Evolutionary conservation across 768 basidiomycete genomes (phyloP).

Genomic region (Collybia mongolica): DNA sequence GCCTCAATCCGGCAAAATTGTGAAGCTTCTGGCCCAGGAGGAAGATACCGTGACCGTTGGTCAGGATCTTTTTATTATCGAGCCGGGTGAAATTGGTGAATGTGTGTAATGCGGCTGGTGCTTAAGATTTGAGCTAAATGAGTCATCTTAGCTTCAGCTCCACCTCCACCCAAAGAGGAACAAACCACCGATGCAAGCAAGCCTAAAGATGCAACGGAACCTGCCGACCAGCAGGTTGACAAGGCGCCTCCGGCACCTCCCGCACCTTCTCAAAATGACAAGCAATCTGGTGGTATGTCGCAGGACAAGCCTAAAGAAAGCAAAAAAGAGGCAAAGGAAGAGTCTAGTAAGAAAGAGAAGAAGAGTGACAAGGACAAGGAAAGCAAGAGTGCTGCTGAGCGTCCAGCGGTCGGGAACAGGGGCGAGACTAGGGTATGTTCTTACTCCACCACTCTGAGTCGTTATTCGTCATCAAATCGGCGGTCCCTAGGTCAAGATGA

Average conservation of each 20-base stretch:
- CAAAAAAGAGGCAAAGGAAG: conserved; percentile 34
- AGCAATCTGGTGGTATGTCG: conserved; percentile 19
- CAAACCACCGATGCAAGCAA: conserved; percentile 25
- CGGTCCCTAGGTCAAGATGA: conserved; percentile 88
- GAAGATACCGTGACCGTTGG: conserved; percentile 95
- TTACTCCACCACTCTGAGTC: background rate
- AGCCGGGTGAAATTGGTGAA: conserved; percentile 68
- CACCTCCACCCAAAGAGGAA: conserved; percentile 32
- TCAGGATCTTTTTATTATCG: conserved; percentile 90
- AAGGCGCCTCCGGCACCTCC: conserved; percentile 45
- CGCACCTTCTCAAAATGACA: conserved; percentile 33
- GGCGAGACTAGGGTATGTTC: conserved; percentile 79
- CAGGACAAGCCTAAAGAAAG: conserved; percentile 23
- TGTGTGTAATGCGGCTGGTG: conserved; percentile 30
- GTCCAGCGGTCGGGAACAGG: conserved; percentile 48
- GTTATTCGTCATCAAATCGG: background rate
- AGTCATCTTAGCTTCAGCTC: conserved; percentile 19
- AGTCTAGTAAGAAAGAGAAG: conserved; percentile 30
- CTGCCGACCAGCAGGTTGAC: conserved; percentile 46
- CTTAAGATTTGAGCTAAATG: background rate
- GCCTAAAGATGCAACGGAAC: conserved; percentile 40
- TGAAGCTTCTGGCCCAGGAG: conserved; percentile 82
- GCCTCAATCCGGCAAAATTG: conserved; percentile 82
- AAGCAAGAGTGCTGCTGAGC: conserved; percentile 21
- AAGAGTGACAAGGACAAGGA: conserved; percentile 18